phyloP scores from a whole-genome alignment of 345 rosid genomes.

The Syzygium jambos region DNA sequence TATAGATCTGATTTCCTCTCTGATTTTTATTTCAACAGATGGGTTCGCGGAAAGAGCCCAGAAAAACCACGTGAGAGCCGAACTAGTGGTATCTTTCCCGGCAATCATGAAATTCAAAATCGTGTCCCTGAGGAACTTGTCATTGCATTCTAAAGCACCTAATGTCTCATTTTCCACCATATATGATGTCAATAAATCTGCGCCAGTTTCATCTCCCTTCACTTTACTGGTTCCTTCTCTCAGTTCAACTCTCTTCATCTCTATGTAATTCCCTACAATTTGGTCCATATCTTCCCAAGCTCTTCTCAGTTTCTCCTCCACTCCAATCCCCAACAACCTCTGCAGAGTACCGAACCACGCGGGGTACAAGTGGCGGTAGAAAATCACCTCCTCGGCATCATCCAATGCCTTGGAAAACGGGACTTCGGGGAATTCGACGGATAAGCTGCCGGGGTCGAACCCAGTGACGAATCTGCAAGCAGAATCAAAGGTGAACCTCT shows the following conservation, averaged over 20 bases:
- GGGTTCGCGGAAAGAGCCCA: conserved; percentile 29
- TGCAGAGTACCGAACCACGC: conserved; percentile 33
- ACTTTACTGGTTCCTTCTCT: background rate
- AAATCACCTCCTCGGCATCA: conserved; percentile 39
- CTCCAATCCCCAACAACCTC: conserved; percentile 29
- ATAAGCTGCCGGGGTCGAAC: conserved; percentile 29
- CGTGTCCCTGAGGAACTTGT: conserved; percentile 46
- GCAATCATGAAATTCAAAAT: conserved; percentile 40
- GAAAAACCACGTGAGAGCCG: conserved; percentile 43
- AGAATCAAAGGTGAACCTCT: conserved; percentile 38
- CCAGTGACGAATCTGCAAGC: conserved; percentile 31
- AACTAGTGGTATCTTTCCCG: conserved; percentile 38
- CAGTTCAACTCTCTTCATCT: conserved; percentile 20
- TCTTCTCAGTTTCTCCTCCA: conserved; percentile 24
- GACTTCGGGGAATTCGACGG: conserved; percentile 22
- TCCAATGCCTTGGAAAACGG: conserved; percentile 27
- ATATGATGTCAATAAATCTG: conserved; percentile 33
- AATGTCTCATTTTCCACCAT: conserved; percentile 4
- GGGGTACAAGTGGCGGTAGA: conserved; percentile 34
- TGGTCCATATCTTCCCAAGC: conserved; percentile 22
- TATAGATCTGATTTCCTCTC: conserved; percentile 28
- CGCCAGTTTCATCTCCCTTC: background rate
- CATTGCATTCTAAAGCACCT: background rate
- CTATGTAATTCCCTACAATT: conserved; percentile 9
- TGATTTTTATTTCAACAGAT: conserved; percentile 18